These are phyloP conservation scores for Peniophora sp. DNA, from an alignment of 1,284 basidiomycete genomes.

Conservation along the genomic window DNA sequence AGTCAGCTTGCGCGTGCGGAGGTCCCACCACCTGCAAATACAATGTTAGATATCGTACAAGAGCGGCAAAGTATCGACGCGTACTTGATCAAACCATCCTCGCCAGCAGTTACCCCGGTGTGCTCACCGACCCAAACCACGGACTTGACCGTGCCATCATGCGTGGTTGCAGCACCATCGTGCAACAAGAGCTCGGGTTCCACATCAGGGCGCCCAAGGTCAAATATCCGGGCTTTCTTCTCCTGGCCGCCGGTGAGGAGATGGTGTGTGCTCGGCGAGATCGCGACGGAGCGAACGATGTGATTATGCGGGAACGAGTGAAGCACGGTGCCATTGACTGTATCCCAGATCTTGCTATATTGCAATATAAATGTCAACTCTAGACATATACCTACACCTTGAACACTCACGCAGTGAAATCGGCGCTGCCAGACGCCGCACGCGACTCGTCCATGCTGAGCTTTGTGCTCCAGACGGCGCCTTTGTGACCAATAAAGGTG, in stretches of 20 bases:
- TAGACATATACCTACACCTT: conserved; percentile 8
- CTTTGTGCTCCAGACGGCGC: conserved; percentile 97
- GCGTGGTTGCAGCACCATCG: conserved; percentile 52
- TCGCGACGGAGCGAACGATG: conserved; percentile 92
- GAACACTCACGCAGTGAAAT: conserved; percentile 87
- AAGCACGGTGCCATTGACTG: conserved; percentile 78
- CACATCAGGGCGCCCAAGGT: conserved; percentile 78
- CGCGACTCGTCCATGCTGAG: conserved; percentile 81
- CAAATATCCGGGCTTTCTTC: conserved; percentile 95
- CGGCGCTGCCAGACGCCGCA: conserved; percentile 91
- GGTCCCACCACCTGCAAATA: conserved; percentile 86
- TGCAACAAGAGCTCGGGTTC: conserved; percentile 70
- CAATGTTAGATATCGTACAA: background rate
- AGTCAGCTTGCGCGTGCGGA: conserved; percentile 68
- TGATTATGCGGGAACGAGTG: conserved; percentile 97
- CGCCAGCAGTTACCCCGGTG: conserved; percentile 83
- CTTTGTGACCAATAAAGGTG: conserved; percentile 97
- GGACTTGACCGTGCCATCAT: conserved; percentile 88
- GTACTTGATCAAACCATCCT: conserved; percentile 87
- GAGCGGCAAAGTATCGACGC: conserved; percentile 17
- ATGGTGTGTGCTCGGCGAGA: conserved; percentile 61
- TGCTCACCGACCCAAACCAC: conserved; percentile 89
- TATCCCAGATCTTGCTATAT: conserved; percentile 95
- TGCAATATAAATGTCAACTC: conserved; percentile 1
- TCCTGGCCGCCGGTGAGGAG: conserved; percentile 94